phyloP scores from a whole-genome alignment of 768 basidiomycete species.

The Xerocomellus chrysenteron region DNA sequence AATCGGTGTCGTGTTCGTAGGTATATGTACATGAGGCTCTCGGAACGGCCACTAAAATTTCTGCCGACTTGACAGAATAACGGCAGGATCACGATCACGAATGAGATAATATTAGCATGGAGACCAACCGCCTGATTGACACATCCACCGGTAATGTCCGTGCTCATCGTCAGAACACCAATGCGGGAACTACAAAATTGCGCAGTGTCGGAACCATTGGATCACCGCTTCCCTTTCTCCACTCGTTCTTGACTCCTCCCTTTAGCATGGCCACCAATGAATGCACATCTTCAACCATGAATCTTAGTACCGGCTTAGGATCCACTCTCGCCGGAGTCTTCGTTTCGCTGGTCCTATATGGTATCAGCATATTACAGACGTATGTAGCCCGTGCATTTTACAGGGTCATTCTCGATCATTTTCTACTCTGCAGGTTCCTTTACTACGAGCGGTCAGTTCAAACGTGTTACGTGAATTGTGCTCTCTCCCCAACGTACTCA shows the following conservation, averaged over 20 bases:
- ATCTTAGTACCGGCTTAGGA: constrained; percentile 22
- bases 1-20: no score
- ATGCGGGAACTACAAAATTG: constrained; percentile 14
- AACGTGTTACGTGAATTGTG: neutral
- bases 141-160: no score
- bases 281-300: neutral
- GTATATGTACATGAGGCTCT: no score
- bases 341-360: constrained; percentile 23
- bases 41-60: no score
- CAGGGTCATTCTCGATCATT: neutral
- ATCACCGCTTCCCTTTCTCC: neutral
- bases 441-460: constrained; percentile 26
- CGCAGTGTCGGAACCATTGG: neutral
- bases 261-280: constrained; percentile 12
- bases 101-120: no score
- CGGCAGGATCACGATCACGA: no score
- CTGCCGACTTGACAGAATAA: no score
- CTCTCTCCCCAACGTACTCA: neutral
- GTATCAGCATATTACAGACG: constrained; percentile 27
- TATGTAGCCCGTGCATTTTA: constrained; percentile 4
- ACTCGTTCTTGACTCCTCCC: neutral
- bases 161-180: constrained; percentile 5
- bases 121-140: no score
- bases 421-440: constrained; percentile 16
- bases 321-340: constrained; percentile 21